Conservation (phyloP, 208 protist species). For the Leishmania major region DNA sequence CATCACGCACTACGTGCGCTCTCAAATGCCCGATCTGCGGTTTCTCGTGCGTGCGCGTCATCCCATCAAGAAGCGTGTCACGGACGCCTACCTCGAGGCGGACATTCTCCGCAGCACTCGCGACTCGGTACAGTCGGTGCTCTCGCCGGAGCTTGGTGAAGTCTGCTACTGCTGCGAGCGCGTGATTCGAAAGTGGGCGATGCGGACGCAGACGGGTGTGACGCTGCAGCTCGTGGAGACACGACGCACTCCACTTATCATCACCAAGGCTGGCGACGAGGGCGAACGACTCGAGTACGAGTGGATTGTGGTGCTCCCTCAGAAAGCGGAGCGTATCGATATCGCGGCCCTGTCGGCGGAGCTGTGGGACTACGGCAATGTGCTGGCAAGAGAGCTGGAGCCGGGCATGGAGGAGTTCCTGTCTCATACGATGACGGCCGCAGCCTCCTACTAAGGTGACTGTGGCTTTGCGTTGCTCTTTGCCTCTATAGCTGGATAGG, state of each 20-base stretch:
- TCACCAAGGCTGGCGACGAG: slow-evolving; percentile 80
- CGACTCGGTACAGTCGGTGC: slow-evolving; percentile 87
- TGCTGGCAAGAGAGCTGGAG: slow-evolving; percentile 68
- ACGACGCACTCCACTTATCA: slow-evolving; percentile 89
- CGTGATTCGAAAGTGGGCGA: slow-evolving; percentile 80
- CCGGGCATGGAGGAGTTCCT: slow-evolving; percentile 83
- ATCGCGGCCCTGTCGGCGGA: slow-evolving; percentile 61
- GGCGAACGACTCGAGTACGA: slow-evolving; percentile 90
- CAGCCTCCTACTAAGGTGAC: slow-evolving; percentile 42
- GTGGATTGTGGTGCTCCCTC: slow-evolving; percentile 82
- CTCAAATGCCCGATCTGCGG: slow-evolving; percentile 85
- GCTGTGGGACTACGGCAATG: slow-evolving; percentile 77
- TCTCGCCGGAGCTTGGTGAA: slow-evolving; percentile 87
- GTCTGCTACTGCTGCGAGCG: slow-evolving; percentile 90
- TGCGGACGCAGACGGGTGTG: slow-evolving; percentile 47
- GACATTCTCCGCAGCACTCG: slow-evolving; percentile 84
- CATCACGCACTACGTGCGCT: slow-evolving; percentile 84
- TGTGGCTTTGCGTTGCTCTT: neutral
- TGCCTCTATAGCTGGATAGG: neutral
- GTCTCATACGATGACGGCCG: slow-evolving; percentile 74
- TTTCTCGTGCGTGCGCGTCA: slow-evolving; percentile 83
- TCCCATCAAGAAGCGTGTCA: slow-evolving; percentile 87
- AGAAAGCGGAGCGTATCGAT: slow-evolving; percentile 73
- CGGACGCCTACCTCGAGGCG: slow-evolving; percentile 74
- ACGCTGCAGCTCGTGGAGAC: slow-evolving; percentile 87